Evolutionary conservation across 2,329 filamentous ascomycete species (phyloP).

Genomic region (Arthrobotrys sphaeroides): DNA sequence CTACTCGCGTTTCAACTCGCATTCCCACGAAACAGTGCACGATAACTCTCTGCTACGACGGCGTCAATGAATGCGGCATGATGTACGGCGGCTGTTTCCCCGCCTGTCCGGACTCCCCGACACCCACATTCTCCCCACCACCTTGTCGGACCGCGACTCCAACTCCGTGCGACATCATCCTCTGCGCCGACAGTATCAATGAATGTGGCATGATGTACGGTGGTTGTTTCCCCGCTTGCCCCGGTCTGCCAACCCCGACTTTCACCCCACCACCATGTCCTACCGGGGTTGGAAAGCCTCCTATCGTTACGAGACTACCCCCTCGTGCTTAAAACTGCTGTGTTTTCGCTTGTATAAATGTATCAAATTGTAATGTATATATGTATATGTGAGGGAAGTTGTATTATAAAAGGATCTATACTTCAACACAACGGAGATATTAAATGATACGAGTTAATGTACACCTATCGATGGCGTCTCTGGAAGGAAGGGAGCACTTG

Average conservation of each 20-base stretch:
- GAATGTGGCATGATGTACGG: constrained; percentile 55
- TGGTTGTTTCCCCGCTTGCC: constrained; percentile 52
- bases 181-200: constrained; percentile 53
- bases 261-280: constrained; percentile 36
- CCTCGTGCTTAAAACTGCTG: neutral
- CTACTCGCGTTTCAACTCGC: constrained; percentile 4
- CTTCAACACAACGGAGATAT: no score
- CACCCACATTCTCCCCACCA: constrained; percentile 22
- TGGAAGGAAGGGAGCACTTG: no score
- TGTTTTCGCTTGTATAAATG: neutral
- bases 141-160: constrained; percentile 6
- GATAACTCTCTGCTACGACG: constrained; percentile 22
- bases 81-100: constrained; percentile 42
- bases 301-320: neutral
- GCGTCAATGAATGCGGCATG: constrained; percentile 38
- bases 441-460: no score
- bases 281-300: neutral
- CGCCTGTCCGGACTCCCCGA: constrained; percentile 32
- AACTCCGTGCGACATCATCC: constrained; percentile 2
- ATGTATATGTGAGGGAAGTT: neutral
- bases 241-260: neutral
- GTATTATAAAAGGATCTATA: neutral
- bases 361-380: neutral
- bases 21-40: neutral
- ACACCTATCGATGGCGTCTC: no score